Base-by-base conservation (phyloP, 2,329 filamentous ascomycete species). In the Fusarium setosum region DNA sequence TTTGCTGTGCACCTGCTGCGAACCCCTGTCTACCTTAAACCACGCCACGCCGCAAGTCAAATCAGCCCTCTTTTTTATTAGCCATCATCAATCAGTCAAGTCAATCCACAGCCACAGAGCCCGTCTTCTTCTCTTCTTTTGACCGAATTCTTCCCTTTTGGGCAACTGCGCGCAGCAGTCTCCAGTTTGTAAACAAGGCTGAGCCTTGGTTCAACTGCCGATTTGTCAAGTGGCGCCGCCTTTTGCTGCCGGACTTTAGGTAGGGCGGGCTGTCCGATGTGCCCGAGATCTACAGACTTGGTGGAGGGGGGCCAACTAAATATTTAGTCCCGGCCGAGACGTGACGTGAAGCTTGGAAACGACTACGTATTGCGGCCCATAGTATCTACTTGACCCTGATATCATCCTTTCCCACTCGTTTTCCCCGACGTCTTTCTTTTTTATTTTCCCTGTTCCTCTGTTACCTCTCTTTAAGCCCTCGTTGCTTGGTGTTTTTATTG, bases 271-370 rank as follows among this genome's bases (percentile, higher is more conserved):
- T 47, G 40, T 54, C 56, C 56, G 56, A 59, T 37, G 49, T 15
- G 29, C 35, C 41, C 56, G 56, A 59, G 56, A 54, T 59, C 41
- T 53, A 26, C 31, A n/a, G n/a, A n/a, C n/a, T n/a, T 37, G 52
- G 26, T 24, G 18, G 24, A 24, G 17, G 9, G 12, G 37, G 23
- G 21, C n/a, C 15, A 24, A 32, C 49, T 42, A 58, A 58, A 47
- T 24, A 12, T 20, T 32, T 45, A 49, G 34, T 29, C 42, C 53
- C 53, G 59, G 54, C 61, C 41, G 60, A 62, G 64, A 64, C n/a
- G n/a, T n/a, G n/a, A n/a, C n/a, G n/a, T n/a, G n/a, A 55, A 62
- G 49, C 59, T 63, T 66, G 63, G 54, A 47, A 67, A 24, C 10
- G 32, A 47, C 50, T 56, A 56, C 64, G 51, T 64, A 54, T 47